A percentile compares a stretch with the other conserved stretches of the same genome.
Evolutionary conservation across 495 filamentous ascomycete species (phyloP).

Genomic region (Thermothielavioides terrestris): DNA sequence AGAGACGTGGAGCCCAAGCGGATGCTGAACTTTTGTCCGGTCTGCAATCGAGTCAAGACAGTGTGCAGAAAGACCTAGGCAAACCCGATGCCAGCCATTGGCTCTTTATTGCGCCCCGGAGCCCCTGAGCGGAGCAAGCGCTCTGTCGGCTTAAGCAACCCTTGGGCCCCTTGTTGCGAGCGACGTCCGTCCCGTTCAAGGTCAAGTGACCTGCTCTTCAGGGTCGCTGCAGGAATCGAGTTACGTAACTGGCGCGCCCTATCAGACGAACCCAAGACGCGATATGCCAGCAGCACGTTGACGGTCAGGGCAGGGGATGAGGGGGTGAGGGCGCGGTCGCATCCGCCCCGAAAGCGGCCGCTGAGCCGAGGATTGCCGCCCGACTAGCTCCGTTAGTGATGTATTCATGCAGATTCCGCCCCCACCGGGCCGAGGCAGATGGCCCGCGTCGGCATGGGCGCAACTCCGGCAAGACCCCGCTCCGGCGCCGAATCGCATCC

Average conservation of each 20-base stretch:
- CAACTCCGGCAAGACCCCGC: no score
- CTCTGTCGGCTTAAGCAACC: conserved; percentile 16
- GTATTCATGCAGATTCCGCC: no score
- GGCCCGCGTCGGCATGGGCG: no score
- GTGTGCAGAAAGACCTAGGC: no score
- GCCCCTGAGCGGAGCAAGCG: background rate
- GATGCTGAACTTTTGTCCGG: no score
- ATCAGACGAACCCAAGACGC: background rate
- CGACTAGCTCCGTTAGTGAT: no score
- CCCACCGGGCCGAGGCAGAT: no score
- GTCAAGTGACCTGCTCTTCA: conserved; percentile 13
- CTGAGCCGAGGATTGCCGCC: conserved; percentile 16
- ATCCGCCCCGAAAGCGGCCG: background rate
- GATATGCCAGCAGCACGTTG: background rate
- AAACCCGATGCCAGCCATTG: background rate
- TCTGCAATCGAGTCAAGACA: no score
- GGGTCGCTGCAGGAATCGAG: background rate
- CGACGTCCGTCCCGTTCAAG: background rate
- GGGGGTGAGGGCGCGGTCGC: background rate
- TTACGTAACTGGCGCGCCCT: conserved; percentile 9
- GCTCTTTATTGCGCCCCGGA: conserved; percentile 1
- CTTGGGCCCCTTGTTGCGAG: background rate
- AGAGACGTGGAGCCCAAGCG: no score
- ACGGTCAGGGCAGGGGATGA: background rate
- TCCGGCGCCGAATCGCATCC: no score